Conservation (phyloP, 495 filamentous ascomycete species). For the Xylaria curta region DNA sequence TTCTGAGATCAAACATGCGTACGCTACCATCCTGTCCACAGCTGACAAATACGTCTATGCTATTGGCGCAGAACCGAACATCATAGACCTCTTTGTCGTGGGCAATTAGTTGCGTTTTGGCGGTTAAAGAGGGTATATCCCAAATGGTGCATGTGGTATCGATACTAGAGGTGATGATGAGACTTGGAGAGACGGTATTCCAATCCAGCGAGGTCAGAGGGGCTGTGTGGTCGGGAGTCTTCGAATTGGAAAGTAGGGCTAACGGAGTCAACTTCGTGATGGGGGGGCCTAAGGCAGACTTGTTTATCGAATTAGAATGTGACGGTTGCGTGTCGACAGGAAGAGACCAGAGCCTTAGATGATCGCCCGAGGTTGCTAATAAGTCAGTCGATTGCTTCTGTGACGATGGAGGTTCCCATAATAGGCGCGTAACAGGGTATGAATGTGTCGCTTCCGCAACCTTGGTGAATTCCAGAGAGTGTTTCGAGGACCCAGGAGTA, state of each 20-base stretch:
- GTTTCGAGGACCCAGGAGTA: constrained; percentile 69
- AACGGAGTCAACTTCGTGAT: constrained; percentile 90
- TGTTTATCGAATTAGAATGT: constrained; percentile 75
- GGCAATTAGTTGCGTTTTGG: constrained; percentile 97
- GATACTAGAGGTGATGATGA: constrained; percentile 98
- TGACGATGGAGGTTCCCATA: constrained; percentile 98
- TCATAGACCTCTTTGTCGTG: constrained; percentile 99
- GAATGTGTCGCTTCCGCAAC: constrained; percentile 98
- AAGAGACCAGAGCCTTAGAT: constrained; percentile 93
- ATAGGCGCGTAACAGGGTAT: constrained; percentile 92
- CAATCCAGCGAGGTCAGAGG: constrained; percentile 96
- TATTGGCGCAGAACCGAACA: constrained; percentile 95
- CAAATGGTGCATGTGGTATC: constrained; percentile 99
- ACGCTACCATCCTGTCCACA: constrained; percentile 98
- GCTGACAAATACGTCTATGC: constrained; percentile 95
- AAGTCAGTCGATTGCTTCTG: constrained; percentile 97
- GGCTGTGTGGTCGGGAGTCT: constrained; percentile 96
- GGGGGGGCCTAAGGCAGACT: constrained; percentile 65
- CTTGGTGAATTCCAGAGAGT: constrained; percentile 87
- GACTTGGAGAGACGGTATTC: constrained; percentile 93
- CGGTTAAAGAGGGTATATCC: constrained; percentile 97
- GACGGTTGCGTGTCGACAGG: constrained; percentile 60
- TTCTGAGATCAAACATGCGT: constrained; percentile 97
- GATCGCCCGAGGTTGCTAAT: constrained; percentile 94
- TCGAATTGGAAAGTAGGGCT: constrained; percentile 93